Evolutionary conservation across 257 asterid species (phyloP), one percentile per base, ranked within the genome.

Genomic region (Vinca minor): DNA sequence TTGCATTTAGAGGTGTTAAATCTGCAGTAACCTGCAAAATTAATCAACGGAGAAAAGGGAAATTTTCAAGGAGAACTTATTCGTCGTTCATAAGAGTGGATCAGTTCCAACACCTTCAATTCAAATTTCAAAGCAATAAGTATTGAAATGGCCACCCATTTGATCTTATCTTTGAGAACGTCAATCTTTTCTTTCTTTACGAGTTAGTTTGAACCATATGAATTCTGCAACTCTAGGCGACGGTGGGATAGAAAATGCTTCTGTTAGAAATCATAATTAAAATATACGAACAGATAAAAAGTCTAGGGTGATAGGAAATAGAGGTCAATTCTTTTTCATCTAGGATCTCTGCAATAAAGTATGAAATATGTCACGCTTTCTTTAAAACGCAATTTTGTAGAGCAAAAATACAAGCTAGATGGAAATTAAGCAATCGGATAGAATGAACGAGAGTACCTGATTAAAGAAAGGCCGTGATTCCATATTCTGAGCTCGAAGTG

Each of bases 401-500:
- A 42, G 28, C 10, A 0, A n/a, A 20, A 58, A 49, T n/a, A 58
- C n/a, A 28, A 46, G 58, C 38, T 18, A 1, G 11, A 56, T 13
- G 23, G 47, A 53, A 45, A 25, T 48, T 44, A 47, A 23, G 44
- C 20, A 70, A 18, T 20, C 42, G 53, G 29, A 59, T 1, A 9
- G 1, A 4, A 58, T 23, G 8, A 49, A 38, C 10, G n/a, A 8
- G 26, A 41, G 45, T 66, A 79, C 95, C 87, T 90, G 97, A 78
- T 87, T 90, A 80, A 90, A 90, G 74, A 86, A 85, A 17, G 96
- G 96, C 54, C 74, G 77, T 0, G 93, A 76, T 69, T 87, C 95
- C 93, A 87, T 71, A 59, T 90, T 90, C 65, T 90, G 96, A 45
- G 95, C 95, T 66, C 96, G 87, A 68, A 90, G 96, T 8, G 77